A percentile compares a stretch with the other conserved stretches of the same genome.
Evolutionary conservation across 257 asterid species (phyloP).

Genomic region (Linaria vulgaris): DNA sequence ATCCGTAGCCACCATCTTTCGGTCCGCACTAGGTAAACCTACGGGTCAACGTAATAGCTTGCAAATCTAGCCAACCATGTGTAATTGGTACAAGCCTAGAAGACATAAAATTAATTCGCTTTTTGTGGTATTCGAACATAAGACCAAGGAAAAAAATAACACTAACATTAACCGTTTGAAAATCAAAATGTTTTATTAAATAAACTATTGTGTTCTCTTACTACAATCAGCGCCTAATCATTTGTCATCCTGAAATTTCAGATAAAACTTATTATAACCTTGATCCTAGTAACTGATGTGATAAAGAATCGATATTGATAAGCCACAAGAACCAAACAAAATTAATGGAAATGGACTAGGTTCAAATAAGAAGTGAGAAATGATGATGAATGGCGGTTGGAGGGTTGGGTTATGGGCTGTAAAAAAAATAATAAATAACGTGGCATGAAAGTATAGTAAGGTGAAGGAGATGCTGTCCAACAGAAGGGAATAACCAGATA

Average conservation of each 20-base stretch:
- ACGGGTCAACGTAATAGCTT: no score
- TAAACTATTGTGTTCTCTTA: no score
- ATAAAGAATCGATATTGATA: not conserved
- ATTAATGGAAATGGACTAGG: not conserved
- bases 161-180: no score
- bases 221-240: no score
- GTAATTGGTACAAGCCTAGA: no score
- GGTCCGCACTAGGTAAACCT: no score
- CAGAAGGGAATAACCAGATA: slow-evolving; percentile 24
- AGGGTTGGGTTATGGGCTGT: slow-evolving; percentile 16
- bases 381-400: slow-evolving; percentile 4
- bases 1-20: no score
- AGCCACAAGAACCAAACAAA: not conserved
- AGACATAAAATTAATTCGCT: no score
- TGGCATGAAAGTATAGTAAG: slow-evolving; percentile 39
- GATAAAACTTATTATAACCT: not conserved
- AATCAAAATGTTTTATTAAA: no score
- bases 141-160: no score
- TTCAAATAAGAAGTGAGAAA: not conserved
- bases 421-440: slow-evolving; percentile 26
- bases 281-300: not conserved
- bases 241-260: not conserved
- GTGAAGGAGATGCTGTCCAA: slow-evolving; percentile 29
- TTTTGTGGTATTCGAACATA: no score
- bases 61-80: no score